Evolutionary conservation across 108 stramenopile species (phyloP), one percentile per base, ranked within the genome.

Genomic region (Cylindrotheca fusiformis): DNA sequence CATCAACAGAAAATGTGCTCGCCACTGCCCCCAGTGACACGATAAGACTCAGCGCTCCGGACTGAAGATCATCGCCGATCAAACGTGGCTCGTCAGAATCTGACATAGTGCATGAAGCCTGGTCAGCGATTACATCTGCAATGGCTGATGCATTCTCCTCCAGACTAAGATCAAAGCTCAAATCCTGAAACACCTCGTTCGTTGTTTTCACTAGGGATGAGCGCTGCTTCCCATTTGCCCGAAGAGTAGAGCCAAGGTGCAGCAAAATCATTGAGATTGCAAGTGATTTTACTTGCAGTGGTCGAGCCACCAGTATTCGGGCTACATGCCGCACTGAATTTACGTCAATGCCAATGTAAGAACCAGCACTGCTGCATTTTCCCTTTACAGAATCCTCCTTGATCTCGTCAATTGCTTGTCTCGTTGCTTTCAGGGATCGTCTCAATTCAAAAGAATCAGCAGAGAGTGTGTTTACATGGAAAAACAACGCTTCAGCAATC

Each of bases 21-120:
- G 79, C 86, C 52, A 89, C 77, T 0, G 55, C 63, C 28, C 84
- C 91, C 32, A 93, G 67, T 29, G 82, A 71, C 8, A 56, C 52
- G 6, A 87, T 63, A 25, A 93, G 72, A 31, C 86, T 86, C 26
- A 58, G 69, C 4, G 87, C 77, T 20, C 80, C 69, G 19, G 65
- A 27, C 29, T 93, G 84, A 1, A 87, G 46, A 3, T 63, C 58
- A 12, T 54, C 48, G 52, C 87, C 85, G 3, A 85, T 68, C n/a
- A 55, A 60, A 47, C 58, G 30, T 48, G 55, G 23, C 58, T 71
- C 57, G 1, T 48, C 52, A 22, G 14, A 32, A 25, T 46, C 22
- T 1, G 14, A 30, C 19, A 2, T 22, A 27, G 28, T 19, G 2
- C 14, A 10, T 24, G 52, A 26, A 0, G 72, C 53, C 17, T 50